phyloP scores from a whole-genome alignment of 495 filamentous ascomycete genomes.

The Penicillium odoratum region DNA sequence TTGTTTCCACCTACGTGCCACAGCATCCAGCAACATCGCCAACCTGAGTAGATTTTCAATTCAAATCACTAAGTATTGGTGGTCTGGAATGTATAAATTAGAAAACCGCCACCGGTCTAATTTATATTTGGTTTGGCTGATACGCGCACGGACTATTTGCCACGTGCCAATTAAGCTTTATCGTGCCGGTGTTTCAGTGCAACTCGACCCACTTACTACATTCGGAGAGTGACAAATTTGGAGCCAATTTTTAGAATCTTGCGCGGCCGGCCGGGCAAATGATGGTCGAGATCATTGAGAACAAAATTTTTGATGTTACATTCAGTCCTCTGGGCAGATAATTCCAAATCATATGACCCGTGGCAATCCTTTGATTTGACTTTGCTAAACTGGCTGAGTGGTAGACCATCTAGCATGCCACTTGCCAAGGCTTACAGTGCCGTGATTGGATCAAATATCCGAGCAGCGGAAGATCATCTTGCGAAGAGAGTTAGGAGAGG shows the following conservation, averaged over 20 bases:
- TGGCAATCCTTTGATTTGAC: background rate
- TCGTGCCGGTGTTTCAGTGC: background rate
- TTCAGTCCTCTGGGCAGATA: conserved; percentile 1
- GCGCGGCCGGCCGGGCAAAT: background rate
- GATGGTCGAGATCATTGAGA: background rate
- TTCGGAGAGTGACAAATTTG: background rate
- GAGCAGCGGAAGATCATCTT: background rate
- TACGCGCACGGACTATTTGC: background rate
- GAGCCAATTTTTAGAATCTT: background rate
- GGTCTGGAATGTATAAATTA: background rate
- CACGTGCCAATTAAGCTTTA: background rate
- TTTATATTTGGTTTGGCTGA: background rate
- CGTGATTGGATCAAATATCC: background rate
- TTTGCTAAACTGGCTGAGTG: conserved; percentile 2
- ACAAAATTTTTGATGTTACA: background rate
- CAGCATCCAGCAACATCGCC: background rate
- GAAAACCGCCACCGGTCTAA: background rate
- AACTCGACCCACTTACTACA: background rate
- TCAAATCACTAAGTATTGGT: background rate
- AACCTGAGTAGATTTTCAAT: background rate
- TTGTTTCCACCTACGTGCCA: background rate
- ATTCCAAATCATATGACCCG: conserved; percentile 1
- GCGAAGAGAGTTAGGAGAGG: background rate
- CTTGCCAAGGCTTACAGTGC: background rate
- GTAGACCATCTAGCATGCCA: background rate